Percentiles rank a stretch among this genome's conserved stretches.
Conservation (phyloP, 352 stramenopile species). For the Phytopythium sindhum region DNA sequence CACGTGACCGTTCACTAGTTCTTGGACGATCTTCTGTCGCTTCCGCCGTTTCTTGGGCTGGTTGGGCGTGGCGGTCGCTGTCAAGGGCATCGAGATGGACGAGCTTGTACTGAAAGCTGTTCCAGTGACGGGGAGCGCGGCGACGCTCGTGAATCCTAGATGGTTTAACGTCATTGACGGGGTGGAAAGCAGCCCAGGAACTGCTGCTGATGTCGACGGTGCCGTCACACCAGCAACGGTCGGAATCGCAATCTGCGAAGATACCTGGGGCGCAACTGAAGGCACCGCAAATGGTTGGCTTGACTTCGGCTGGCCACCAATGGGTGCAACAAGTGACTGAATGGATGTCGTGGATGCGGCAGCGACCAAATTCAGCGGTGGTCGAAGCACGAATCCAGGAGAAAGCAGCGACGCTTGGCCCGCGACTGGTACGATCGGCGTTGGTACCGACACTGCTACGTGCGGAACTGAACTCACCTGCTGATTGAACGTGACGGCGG, state of each 20-base stretch:
- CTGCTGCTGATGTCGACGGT: not conserved
- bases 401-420: not conserved
- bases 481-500: not conserved
- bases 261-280: not conserved
- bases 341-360: not conserved
- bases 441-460: not conserved
- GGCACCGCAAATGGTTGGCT: not conserved
- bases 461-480: not conserved
- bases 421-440: not conserved
- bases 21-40: conserved; percentile 45
- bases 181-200: not conserved
- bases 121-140: not conserved
- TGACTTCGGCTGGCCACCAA: not conserved
- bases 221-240: not conserved
- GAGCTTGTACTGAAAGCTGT: not conserved
- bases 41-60: conserved; percentile 25
- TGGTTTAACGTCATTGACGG: not conserved
- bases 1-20: conserved; percentile 40
- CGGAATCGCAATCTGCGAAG: not conserved
- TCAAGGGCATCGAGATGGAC: not conserved
- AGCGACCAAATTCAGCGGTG: not conserved
- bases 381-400: not conserved
- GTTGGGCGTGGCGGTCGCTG: not conserved
- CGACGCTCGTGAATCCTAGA: too few relatives aligned
- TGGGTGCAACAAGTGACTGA: not conserved